Evolutionary conservation across 2,329 filamentous ascomycete species (phyloP).

Genomic region (Phialocephala sp.): DNA sequence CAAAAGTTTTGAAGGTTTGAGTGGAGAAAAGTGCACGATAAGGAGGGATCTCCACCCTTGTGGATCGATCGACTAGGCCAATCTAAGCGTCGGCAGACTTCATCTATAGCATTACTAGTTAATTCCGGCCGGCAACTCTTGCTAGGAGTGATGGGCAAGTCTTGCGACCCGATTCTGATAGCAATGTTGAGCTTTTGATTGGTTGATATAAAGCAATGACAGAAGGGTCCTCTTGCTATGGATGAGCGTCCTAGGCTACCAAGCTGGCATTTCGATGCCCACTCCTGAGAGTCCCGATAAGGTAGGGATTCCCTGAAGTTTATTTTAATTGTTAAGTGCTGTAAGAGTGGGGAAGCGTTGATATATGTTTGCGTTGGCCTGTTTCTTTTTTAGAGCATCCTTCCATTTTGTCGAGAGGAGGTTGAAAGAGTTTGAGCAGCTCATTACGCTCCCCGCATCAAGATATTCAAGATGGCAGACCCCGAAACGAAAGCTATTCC

Average conservation of each 20-base stretch:
- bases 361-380: neutral
- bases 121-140: neutral
- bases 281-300: neutral
- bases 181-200: neutral
- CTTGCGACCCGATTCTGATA: slow-evolving; percentile 5
- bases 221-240: neutral
- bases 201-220: neutral
- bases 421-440: neutral
- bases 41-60: neutral
- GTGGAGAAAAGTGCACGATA: slow-evolving; percentile 11
- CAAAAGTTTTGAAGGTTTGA: slow-evolving; percentile 9
- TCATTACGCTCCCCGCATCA: neutral
- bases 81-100: slow-evolving; percentile 1
- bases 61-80: neutral
- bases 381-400: neutral
- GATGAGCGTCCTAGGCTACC: neutral
- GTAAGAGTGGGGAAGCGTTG: neutral
- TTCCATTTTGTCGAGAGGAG: neutral
- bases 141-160: neutral
- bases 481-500: slow-evolving; percentile 19
- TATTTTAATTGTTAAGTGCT: neutral
- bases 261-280: slow-evolving; percentile 5
- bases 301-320: slow-evolving; percentile 11
- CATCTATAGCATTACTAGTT: neutral
- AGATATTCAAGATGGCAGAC: slow-evolving; percentile 13